Base-by-base conservation (phyloP, 768 basidiomycete genomes). In the Galerina marginata region DNA sequence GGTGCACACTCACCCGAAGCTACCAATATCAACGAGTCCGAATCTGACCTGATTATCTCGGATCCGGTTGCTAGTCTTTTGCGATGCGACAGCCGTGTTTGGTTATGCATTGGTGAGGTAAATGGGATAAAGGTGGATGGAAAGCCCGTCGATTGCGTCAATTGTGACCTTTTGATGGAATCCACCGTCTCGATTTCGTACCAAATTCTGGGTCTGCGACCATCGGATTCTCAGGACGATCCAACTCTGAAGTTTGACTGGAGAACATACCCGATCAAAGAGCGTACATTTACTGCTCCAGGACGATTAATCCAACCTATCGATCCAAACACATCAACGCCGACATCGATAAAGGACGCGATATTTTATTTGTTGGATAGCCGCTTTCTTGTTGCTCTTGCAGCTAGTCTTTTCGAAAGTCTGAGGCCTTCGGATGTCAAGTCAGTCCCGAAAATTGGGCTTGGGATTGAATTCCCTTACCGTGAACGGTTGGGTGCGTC, bases 21-120 rank as follows among this genome's bases (percentile, higher is more conserved):
- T 20, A 20, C 2, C 20, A 20, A 20, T 20, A 20, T 20, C 20
- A 20, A 20, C 20, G 20, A 20, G 20, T 20, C 20, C 20, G 46
- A 26, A 47, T 9, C 25, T 6, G 54, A 56, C 40, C 61, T 62
- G 16, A 14, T 60, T n/a, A 47, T 62, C 38, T 49, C 38, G 9
- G 63, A 67, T 54, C 66, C 67, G 4, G 60, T 68, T 6, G 60
- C 60, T 9, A 60, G 63, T 9, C 63, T 67, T 48, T 36, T 65
- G 12, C 29, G 16, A 15, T 64, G 42, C 26, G 60, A 69, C 1
- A 33, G 33, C 15, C 48, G 45, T 15, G 26, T 63, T 26, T 67
- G 64, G 62, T 48, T 69, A 4, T 64, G 62, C 48, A 46, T 65
- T 39, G 65, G 65, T 14, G 52, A 60, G 33, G 61, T 65, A 0